These are phyloP conservation scores for Rhynchospora tenuis DNA, from an alignment of 176 grass and related monocot species.

Conservation along the genomic window DNA sequence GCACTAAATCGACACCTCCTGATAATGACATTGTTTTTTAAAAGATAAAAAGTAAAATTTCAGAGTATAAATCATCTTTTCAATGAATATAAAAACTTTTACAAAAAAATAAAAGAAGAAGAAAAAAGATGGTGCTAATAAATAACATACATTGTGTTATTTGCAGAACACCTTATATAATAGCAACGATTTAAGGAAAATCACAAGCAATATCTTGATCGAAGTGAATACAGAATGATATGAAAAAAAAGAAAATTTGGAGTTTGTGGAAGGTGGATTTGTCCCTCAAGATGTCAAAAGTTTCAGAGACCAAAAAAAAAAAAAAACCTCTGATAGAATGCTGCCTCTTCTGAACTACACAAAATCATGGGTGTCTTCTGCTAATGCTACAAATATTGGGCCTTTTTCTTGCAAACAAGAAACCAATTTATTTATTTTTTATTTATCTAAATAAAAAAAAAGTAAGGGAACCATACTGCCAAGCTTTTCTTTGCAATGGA, in stretches of 20 bases:
- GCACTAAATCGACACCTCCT: slow-evolving; percentile 20
- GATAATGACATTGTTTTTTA: background rate
- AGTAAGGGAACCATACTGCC: slow-evolving; percentile 59
- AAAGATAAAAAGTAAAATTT: background rate
- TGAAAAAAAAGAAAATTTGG: background rate
- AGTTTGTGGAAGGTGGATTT: background rate
- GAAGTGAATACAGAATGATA: background rate
- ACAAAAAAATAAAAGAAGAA: background rate
- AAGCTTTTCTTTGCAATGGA: slow-evolving; percentile 72
- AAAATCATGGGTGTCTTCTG: background rate
- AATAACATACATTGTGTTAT: background rate
- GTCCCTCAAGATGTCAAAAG: background rate
- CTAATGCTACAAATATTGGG: background rate
- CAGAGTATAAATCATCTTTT: background rate
- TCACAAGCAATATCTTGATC: background rate
- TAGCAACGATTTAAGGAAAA: background rate
- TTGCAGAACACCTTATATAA: background rate
- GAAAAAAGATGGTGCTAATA: background rate
- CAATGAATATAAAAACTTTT: background rate
- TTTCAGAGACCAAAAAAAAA: background rate
- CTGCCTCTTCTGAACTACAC: background rate
- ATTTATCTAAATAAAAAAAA: slow-evolving; percentile 25
- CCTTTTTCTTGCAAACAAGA: slow-evolving; percentile 1
- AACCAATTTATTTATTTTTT: background rate
- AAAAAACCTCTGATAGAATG: background rate